Percentiles rank a stretch among this genome's conserved stretches.
Evolutionary conservation across 768 basidiomycete species (phyloP).

Genomic region (Hygrophorus russula): DNA sequence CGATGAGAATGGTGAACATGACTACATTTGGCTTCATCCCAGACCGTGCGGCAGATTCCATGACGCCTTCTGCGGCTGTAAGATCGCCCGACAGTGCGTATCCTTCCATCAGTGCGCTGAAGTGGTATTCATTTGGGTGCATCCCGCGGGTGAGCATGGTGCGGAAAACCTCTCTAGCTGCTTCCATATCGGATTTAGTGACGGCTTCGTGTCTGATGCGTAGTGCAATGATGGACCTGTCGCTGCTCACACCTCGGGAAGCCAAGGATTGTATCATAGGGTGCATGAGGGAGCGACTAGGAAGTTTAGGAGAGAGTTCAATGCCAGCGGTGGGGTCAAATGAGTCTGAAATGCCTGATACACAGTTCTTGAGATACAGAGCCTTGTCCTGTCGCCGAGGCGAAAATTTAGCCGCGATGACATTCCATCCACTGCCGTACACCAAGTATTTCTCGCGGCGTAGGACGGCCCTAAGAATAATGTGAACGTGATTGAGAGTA

Average conservation of each 20-base stretch:
- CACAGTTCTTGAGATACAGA: conserved; percentile 10
- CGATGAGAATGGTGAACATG: conserved; percentile 71
- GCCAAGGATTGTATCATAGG: conserved; percentile 36
- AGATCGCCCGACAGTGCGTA: conserved; percentile 51
- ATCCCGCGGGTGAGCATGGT: conserved; percentile 57
- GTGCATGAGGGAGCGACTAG: conserved; percentile 21
- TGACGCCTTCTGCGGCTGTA: conserved; percentile 38
- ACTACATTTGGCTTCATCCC: conserved; percentile 49
- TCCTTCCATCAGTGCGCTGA: conserved; percentile 68
- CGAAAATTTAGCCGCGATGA: conserved; percentile 27
- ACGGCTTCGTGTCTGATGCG: conserved; percentile 55
- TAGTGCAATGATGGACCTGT: conserved; percentile 46
- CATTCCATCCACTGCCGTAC: conserved; percentile 37
- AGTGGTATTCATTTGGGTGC: conserved; percentile 63
- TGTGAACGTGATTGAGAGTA: conserved; percentile 47
- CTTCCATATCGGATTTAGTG: conserved; percentile 34
- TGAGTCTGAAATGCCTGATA: conserved; percentile 15
- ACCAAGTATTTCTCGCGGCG: conserved; percentile 38
- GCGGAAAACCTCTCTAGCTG: conserved; percentile 44
- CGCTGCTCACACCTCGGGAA: conserved; percentile 37
- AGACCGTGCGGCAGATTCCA: conserved; percentile 37
- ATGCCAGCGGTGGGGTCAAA: conserved; percentile 46
- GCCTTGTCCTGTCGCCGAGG: conserved; percentile 12
- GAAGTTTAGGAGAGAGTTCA: conserved; percentile 18
- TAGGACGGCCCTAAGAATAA: conserved; percentile 39